Evolutionary conservation across 768 basidiomycete genomes (phyloP).

Genomic region (Hebeloma cylindrosporum): DNA sequence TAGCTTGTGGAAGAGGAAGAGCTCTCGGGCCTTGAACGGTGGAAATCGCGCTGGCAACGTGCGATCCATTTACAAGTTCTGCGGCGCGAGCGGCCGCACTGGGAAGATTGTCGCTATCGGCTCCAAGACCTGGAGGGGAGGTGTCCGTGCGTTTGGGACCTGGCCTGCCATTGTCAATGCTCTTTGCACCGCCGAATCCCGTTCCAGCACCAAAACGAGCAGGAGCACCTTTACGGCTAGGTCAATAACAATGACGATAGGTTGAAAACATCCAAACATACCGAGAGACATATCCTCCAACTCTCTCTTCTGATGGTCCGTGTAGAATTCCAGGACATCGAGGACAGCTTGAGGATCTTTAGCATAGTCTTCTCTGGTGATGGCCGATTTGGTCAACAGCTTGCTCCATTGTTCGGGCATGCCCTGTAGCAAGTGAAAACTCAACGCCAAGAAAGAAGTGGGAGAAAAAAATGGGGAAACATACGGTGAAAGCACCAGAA

Average conservation of each 20-base stretch:
- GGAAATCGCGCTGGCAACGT: constrained; percentile 37
- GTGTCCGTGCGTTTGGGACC: constrained; percentile 40
- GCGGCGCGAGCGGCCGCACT: constrained; percentile 59
- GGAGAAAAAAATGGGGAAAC: constrained; percentile 29
- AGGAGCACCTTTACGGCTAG: constrained; percentile 45
- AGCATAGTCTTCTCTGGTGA: constrained; percentile 97
- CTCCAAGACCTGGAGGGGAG: constrained; percentile 41
- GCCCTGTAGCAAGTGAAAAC: constrained; percentile 50
- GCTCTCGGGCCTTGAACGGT: constrained; percentile 31
- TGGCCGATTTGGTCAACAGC: constrained; percentile 94
- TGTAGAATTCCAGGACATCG: constrained; percentile 96
- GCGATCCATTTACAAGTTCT: constrained; percentile 59
- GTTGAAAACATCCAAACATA: constrained; percentile 18
- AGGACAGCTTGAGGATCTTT: constrained; percentile 96
- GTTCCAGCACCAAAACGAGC: constrained; percentile 90
- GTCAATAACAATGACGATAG: constrained; percentile 14
- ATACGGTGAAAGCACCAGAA: constrained; percentile 89
- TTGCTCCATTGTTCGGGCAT: constrained; percentile 98
- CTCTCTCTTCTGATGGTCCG: constrained; percentile 96
- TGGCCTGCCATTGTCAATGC: constrained; percentile 30
- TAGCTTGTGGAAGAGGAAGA: constrained; percentile 32
- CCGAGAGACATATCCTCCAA: constrained; percentile 53
- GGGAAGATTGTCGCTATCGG: constrained; percentile 41
- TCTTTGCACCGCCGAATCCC: constrained; percentile 76
- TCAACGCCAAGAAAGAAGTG: constrained; percentile 1